A percentile compares a stretch with the other conserved stretches of the same genome.
Evolutionary conservation across 805 yeast genomes (phyloP).

Genomic region (Debaryomyces tyrocola): DNA sequence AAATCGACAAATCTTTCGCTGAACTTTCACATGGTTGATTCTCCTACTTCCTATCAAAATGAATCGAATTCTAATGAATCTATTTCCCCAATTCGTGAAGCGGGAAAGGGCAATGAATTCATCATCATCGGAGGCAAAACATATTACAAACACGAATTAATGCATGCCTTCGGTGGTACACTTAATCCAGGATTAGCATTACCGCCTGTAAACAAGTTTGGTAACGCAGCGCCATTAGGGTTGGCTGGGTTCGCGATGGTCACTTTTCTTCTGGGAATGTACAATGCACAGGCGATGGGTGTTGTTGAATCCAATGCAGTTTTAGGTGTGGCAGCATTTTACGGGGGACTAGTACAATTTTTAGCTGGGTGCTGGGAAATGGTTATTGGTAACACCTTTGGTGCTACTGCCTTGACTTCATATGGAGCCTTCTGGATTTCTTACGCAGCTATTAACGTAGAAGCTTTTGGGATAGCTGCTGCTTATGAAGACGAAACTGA

Average conservation of each 20-base stretch:
- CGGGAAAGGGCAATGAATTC: slow-evolving; percentile 36
- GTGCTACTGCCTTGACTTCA: slow-evolving; percentile 61
- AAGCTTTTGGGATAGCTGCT: slow-evolving; percentile 34
- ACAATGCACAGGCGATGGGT: slow-evolving; percentile 58
- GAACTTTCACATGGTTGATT: too few species aligned
- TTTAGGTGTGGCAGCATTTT: slow-evolving; percentile 59
- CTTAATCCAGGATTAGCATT: slow-evolving; percentile 36
- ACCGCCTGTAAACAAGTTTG: slow-evolving; percentile 57
- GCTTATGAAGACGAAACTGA: slow-evolving; percentile 26
- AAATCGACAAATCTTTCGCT: too few species aligned
- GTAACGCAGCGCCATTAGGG: slow-evolving; percentile 71
- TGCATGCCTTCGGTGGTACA: slow-evolving; percentile 40
- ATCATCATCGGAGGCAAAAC: slow-evolving; percentile 33
- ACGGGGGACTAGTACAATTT: slow-evolving; percentile 63
- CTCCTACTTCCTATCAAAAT: not conserved
- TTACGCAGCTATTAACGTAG: slow-evolving; percentile 29
- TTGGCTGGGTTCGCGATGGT: slow-evolving; percentile 62
- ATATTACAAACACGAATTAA: slow-evolving; percentile 38
- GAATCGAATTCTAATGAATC: not conserved
- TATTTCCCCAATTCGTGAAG: slow-evolving; percentile 17
- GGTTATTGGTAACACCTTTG: slow-evolving; percentile 64
- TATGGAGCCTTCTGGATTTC: slow-evolving; percentile 44
- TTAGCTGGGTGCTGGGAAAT: slow-evolving; percentile 71
- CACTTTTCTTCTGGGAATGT: slow-evolving; percentile 59
- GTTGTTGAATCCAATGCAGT: slow-evolving; percentile 52